Conservation (phyloP, 257 asterid genomes). For the Solanum dulcamara region DNA sequence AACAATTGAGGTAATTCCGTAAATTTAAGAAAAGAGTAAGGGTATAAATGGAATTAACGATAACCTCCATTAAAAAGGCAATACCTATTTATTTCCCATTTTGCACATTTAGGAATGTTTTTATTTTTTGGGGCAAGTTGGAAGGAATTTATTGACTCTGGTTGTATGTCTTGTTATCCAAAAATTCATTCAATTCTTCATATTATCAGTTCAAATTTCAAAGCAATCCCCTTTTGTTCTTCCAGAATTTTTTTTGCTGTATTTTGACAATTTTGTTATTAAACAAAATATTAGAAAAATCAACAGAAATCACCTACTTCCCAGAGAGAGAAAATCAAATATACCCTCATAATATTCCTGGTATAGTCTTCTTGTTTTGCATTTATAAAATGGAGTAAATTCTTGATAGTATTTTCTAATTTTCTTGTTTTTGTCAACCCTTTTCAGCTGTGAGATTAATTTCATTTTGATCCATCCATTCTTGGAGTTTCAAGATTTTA, state of each 20-base stretch:
- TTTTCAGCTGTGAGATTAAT: slow-evolving; percentile 20
- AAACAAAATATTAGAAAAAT: background rate
- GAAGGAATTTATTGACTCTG: slow-evolving; percentile 2
- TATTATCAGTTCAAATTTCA: slow-evolving; percentile 9
- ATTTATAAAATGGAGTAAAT: background rate
- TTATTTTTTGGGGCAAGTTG: background rate
- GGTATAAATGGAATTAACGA: background rate
- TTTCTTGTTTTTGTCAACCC: background rate
- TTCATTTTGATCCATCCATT: slow-evolving; percentile 23
- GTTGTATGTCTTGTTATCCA: slow-evolving; percentile 13
- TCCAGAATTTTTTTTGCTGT: background rate
- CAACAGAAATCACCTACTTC: background rate
- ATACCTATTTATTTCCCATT: background rate
- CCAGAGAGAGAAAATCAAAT: background rate
- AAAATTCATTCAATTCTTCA: slow-evolving; percentile 6
- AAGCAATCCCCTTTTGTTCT: background rate
- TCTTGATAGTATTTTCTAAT: slow-evolving; percentile 3
- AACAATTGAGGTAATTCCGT: background rate
- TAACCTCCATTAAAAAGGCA: background rate
- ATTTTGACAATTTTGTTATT: background rate
- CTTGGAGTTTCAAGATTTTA: slow-evolving; percentile 2
- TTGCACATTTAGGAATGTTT: background rate
- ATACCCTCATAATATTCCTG: slow-evolving; percentile 18
- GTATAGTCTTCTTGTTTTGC: slow-evolving; percentile 13
- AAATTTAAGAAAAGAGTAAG: background rate